These are phyloP conservation scores for Aspergillus sp. DNA, from an alignment of 2,329 filamentous ascomycete genomes.

Conservation along the genomic window DNA sequence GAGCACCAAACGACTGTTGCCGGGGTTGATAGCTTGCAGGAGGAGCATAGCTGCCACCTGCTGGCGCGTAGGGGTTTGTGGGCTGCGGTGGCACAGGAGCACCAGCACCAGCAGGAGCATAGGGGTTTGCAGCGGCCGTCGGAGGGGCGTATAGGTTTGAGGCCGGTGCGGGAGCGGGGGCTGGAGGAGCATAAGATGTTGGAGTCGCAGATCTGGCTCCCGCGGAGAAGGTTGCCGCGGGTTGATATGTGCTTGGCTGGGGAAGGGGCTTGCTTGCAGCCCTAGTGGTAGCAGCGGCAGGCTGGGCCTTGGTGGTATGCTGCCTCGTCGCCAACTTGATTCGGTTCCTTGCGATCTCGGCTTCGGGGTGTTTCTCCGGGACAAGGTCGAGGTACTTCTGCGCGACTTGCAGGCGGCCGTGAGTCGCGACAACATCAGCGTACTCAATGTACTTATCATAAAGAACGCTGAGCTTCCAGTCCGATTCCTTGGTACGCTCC, in stretches of 20 bases:
- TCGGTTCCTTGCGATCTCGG: conserved; percentile 82
- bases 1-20: conserved; percentile 51
- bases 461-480: conserved; percentile 85
- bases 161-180: conserved; percentile 39
- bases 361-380: conserved; percentile 79
- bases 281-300: conserved; percentile 45
- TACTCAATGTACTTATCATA: conserved; percentile 98
- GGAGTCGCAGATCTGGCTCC: conserved; percentile 37
- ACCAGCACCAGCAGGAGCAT: conserved; percentile 33
- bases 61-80: conserved; percentile 35
- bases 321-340: conserved; percentile 83
- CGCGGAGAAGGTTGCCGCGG: conserved; percentile 38
- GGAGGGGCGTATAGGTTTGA: conserved; percentile 57
- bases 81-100: conserved; percentile 18
- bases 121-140: conserved; percentile 37
- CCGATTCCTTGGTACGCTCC: conserved; percentile 71
- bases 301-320: conserved; percentile 49
- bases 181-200: conserved; percentile 58
- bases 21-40: conserved; percentile 62
- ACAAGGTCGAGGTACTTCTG: conserved; percentile 91
- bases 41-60: conserved; percentile 40
- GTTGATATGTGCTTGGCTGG: conserved; percentile 43
- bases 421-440: conserved; percentile 88
- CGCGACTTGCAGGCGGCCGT: conserved; percentile 83
- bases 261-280: conserved; percentile 46